These are phyloP conservation scores for Podospora sp. DNA, from an alignment of 495 filamentous ascomycete species.

Conservation along the genomic window DNA sequence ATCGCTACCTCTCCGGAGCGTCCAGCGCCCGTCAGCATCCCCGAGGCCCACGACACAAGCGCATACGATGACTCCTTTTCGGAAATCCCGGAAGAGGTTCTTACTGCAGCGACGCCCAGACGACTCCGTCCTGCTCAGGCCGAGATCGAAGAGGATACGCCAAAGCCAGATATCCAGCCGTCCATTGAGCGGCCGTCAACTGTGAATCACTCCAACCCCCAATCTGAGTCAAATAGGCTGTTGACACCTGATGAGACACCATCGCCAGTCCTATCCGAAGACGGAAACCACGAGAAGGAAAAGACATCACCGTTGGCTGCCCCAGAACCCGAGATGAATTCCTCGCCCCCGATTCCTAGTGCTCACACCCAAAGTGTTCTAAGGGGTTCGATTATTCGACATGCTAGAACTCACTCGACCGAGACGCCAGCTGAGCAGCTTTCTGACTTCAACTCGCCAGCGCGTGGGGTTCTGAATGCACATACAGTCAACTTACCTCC, in stretches of 20 bases:
- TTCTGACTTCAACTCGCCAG: conserved; percentile 21
- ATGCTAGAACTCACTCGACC: conserved; percentile 30
- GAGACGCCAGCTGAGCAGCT: conserved; percentile 38
- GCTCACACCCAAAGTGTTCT: conserved; percentile 8
- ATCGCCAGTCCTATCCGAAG: conserved; percentile 45
- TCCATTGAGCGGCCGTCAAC: conserved; percentile 41
- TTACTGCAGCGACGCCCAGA: conserved; percentile 53
- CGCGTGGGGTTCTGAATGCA: conserved; percentile 16
- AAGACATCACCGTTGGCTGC: conserved; percentile 10
- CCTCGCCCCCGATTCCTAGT: conserved; percentile 37
- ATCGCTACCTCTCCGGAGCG: not conserved
- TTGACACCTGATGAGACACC: conserved; percentile 59
- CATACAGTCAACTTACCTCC: conserved; percentile 23
- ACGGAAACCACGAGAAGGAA: conserved; percentile 18
- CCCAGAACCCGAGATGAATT: conserved; percentile 28
- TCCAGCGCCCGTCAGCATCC: conserved; percentile 22
- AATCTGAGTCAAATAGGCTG: conserved; percentile 47
- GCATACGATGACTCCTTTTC: conserved; percentile 58
- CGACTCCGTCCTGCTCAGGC: conserved; percentile 23
- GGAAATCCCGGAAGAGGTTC: conserved; percentile 48
- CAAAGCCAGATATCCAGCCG: conserved; percentile 32
- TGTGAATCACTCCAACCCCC: conserved; percentile 40
- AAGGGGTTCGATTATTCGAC: conserved; percentile 14
- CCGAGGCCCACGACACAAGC: conserved; percentile 26
- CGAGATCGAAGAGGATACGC: conserved; percentile 16